Evolutionary conservation across 2,329 filamentous ascomycete genomes (phyloP).

Genomic region (Paecilomyces sp.): DNA sequence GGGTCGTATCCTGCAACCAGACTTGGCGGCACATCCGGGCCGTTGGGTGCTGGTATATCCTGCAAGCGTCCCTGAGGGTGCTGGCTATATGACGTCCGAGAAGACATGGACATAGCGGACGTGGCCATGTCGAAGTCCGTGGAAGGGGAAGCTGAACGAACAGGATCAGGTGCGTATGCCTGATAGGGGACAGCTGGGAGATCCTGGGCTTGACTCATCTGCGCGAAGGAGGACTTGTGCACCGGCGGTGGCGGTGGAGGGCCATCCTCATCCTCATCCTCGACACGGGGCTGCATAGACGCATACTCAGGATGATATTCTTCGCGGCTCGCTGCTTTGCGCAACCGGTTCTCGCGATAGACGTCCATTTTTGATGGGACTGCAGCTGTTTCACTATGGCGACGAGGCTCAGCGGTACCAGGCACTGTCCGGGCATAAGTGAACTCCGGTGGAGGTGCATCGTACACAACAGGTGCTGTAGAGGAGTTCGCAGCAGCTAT

Average conservation of each 20-base stretch:
- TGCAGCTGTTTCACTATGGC: slow-evolving; percentile 19
- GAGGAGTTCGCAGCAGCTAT: slow-evolving; percentile 11
- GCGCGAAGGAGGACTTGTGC: slow-evolving; percentile 25
- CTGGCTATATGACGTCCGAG: slow-evolving; percentile 18
- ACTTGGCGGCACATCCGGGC: slow-evolving; percentile 30
- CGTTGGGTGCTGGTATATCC: slow-evolving; percentile 15
- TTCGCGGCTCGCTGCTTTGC: slow-evolving; percentile 15
- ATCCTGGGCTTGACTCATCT: slow-evolving; percentile 17
- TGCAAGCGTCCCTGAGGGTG: slow-evolving; percentile 13
- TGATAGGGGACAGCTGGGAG: slow-evolving; percentile 18
- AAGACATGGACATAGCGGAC: slow-evolving; percentile 6
- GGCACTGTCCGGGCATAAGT: slow-evolving; percentile 9
- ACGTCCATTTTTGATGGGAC: slow-evolving; percentile 18
- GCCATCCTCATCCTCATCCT: slow-evolving; percentile 36
- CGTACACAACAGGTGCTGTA: slow-evolving; percentile 10
- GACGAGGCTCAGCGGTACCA: slow-evolving; percentile 12
- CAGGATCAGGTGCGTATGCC: slow-evolving; percentile 21
- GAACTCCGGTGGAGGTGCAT: slow-evolving; percentile 12
- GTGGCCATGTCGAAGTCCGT: slow-evolving; percentile 13
- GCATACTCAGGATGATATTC: slow-evolving; percentile 31
- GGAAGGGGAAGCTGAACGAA: slow-evolving; percentile 10
- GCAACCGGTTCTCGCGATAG: slow-evolving; percentile 14
- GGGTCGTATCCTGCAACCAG: slow-evolving; percentile 36
- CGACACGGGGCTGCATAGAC: slow-evolving; percentile 42
- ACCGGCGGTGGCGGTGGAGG: slow-evolving; percentile 29